Evolutionary conservation across 208 protist genomes (phyloP).

Genomic region (Leishmania arabica): DNA sequence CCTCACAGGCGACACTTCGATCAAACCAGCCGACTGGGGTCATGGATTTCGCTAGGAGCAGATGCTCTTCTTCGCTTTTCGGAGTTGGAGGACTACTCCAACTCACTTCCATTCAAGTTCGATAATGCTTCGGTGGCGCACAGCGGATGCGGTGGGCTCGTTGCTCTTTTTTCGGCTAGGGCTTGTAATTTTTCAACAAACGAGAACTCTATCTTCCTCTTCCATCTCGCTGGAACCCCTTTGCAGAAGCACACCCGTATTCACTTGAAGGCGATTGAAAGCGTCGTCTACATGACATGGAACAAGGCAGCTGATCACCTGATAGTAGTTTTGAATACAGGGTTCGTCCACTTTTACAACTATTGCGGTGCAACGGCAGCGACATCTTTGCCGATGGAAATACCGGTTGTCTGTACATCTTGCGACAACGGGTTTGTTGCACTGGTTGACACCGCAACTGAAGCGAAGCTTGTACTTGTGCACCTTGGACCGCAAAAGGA

Average conservation of each 20-base stretch:
- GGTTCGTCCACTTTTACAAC: conserved; percentile 60
- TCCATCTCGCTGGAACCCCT: conserved; percentile 22
- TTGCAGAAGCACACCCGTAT: conserved; percentile 8
- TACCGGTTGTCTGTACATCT: conserved; percentile 33
- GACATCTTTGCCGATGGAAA: conserved; percentile 34
- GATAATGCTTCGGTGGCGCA: conserved; percentile 43
- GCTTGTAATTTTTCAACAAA: conserved; percentile 22
- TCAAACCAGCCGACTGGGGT: conserved; percentile 47
- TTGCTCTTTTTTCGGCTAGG: conserved; percentile 47
- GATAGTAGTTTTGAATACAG: conserved; percentile 58
- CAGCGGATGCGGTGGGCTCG: conserved; percentile 48
- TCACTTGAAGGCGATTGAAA: conserved; percentile 44
- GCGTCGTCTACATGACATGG: conserved; percentile 73
- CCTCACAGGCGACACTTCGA: conserved; percentile 39
- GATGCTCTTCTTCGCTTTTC: conserved; percentile 59
- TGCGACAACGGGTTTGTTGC: conserved; percentile 61
- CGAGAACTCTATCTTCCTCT: conserved; percentile 34
- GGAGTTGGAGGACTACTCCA: conserved; percentile 44
- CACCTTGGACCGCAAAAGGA: conserved; percentile 17
- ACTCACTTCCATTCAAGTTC: conserved; percentile 28
- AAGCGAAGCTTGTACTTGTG: conserved; percentile 33
- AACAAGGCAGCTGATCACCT: conserved; percentile 64
- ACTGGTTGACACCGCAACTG: conserved; percentile 20
- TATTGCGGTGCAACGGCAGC: conserved; percentile 38
- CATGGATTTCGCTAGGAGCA: conserved; percentile 65